Percentiles rank a stretch among this genome's conserved stretches.
phyloP scores from a whole-genome alignment of 768 basidiomycete species.

The Floccularia luteovirens region DNA sequence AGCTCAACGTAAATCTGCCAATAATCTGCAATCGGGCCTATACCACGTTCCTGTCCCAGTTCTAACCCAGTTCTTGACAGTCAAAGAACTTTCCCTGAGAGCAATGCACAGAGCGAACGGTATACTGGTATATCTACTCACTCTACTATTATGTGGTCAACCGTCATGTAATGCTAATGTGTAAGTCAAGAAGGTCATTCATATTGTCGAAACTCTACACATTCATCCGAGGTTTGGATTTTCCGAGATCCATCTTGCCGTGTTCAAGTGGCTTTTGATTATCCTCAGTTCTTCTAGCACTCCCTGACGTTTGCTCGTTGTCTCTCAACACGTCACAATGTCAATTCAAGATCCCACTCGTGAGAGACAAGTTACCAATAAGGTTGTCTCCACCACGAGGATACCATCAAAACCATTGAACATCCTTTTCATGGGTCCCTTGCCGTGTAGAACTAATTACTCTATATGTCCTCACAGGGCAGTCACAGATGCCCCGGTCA shows the following conservation, averaged over 20 bases:
- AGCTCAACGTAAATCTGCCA: not conserved
- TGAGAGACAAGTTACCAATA: not conserved
- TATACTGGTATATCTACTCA: no score
- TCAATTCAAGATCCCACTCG: not conserved
- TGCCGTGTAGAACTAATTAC: not conserved
- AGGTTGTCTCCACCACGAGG: not conserved
- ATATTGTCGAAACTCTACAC: no score
- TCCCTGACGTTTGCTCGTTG: not conserved
- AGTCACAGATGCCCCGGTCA: no score
- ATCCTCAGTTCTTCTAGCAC: not conserved
- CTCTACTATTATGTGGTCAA: no score
- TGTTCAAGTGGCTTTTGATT: not conserved
- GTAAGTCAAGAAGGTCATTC: no score
- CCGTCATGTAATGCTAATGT: no score
- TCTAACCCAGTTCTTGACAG: no score
- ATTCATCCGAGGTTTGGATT: constrained; percentile 7
- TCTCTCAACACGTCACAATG: not conserved
- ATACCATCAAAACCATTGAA: not conserved
- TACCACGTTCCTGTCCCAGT: no score
- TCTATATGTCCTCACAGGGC: not conserved
- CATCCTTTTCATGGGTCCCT: not conserved
- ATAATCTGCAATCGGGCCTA: no score
- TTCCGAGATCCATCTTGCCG: constrained; percentile 4
- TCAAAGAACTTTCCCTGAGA: no score
- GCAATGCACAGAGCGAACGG: no score